Conservation (phyloP, 2,329 filamentous ascomycete species). For the Acephala macrosclerotiorum region DNA sequence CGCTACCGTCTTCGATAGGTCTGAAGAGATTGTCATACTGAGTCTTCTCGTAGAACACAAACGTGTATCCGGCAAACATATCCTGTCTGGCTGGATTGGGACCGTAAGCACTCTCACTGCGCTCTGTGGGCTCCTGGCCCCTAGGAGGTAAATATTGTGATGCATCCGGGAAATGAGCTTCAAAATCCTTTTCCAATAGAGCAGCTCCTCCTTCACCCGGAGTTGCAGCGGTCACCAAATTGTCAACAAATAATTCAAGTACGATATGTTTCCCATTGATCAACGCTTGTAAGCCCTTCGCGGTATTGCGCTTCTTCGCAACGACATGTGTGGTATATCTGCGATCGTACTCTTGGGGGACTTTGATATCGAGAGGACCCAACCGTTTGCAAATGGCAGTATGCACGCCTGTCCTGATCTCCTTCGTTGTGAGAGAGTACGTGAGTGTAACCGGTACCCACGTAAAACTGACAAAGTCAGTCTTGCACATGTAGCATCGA, state of each 20-base stretch:
- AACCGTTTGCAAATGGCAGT: constrained; percentile 68
- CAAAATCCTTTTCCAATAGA: constrained; percentile 80
- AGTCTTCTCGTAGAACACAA: constrained; percentile 80
- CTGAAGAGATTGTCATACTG: constrained; percentile 81
- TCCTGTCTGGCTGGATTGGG: constrained; percentile 71
- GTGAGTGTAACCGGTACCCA: constrained; percentile 86
- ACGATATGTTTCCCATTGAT: constrained; percentile 84
- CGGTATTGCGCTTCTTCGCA: constrained; percentile 86
- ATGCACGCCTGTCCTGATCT: constrained; percentile 72
- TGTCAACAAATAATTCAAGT: constrained; percentile 71
- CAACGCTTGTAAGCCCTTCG: constrained; percentile 85
- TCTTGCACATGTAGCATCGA: constrained; percentile 8
- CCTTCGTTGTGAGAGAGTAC: constrained; percentile 78
- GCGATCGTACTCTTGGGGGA: constrained; percentile 74
- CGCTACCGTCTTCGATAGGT: constrained; percentile 79
- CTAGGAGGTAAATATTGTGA: constrained; percentile 74
- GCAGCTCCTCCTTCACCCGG: constrained; percentile 47
- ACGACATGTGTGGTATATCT: constrained; percentile 85
- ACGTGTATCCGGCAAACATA: constrained; percentile 87
- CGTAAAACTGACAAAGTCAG: constrained; percentile 62
- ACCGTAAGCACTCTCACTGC: constrained; percentile 69
- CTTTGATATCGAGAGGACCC: constrained; percentile 89
- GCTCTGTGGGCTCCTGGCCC: constrained; percentile 76
- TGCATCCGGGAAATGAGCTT: constrained; percentile 79
- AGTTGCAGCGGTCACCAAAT: constrained; percentile 63